These are phyloP conservation scores for Sphaerostilbella broomeana DNA, from an alignment of 2,329 filamentous ascomycete species.

Conservation along the genomic window DNA sequence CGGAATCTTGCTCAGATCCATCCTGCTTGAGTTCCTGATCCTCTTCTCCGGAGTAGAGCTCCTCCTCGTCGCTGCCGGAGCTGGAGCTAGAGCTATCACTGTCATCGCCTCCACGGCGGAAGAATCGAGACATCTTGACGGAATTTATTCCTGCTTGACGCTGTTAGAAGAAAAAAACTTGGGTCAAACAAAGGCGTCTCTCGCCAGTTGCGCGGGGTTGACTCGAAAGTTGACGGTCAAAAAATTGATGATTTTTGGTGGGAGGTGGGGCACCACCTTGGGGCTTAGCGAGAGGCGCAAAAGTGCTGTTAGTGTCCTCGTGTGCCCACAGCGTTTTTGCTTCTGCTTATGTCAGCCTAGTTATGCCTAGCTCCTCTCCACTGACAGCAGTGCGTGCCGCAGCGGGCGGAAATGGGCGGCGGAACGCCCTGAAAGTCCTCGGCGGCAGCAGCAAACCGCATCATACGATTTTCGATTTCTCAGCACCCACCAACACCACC, in stretches of 20 bases:
- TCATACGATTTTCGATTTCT: slow-evolving; percentile 12
- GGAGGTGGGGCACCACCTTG: slow-evolving; percentile 34
- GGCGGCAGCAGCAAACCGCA: not conserved
- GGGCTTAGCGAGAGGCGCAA: slow-evolving; percentile 30
- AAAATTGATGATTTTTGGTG: slow-evolving; percentile 39
- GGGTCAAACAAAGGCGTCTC: slow-evolving; percentile 10
- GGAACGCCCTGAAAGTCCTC: slow-evolving; percentile 4
- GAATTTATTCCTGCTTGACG: slow-evolving; percentile 17
- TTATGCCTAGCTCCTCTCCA: slow-evolving; percentile 13
- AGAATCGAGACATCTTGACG: slow-evolving; percentile 87
- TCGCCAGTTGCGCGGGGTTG: slow-evolving; percentile 32
- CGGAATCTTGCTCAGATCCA: slow-evolving; percentile 33
- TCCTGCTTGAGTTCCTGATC: slow-evolving; percentile 33
- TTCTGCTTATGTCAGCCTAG: no score
- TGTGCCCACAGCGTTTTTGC: slow-evolving; percentile 13
- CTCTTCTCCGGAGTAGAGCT: slow-evolving; percentile 64
- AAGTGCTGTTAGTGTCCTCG: slow-evolving; percentile 6
- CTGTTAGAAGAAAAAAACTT: slow-evolving; percentile 16
- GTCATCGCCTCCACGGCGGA: slow-evolving; percentile 82
- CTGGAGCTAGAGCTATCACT: slow-evolving; percentile 95
- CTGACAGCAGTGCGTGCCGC: slow-evolving; percentile 9
- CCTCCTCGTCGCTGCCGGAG: slow-evolving; percentile 84
- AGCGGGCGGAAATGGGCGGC: slow-evolving; percentile 11
- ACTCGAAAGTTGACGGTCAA: slow-evolving; percentile 24
- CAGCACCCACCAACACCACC: slow-evolving; percentile 8